Conservation (phyloP, 2,329 filamentous ascomycete species). For the Calonectria honghensis region DNA sequence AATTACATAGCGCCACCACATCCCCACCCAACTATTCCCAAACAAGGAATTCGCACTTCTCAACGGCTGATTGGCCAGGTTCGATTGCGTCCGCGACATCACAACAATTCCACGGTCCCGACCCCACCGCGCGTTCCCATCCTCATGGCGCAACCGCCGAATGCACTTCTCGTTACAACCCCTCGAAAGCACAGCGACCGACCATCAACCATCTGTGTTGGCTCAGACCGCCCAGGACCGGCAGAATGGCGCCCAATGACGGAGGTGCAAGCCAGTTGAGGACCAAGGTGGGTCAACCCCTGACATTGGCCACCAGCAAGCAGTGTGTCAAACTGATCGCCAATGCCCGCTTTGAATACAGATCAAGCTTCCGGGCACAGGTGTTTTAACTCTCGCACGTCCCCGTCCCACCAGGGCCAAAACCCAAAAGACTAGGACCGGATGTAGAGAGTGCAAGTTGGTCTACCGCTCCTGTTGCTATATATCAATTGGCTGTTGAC, state of each 20-base stretch:
- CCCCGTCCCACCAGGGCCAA: slow-evolving; percentile 41
- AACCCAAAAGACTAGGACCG: slow-evolving; percentile 48
- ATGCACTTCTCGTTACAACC: not conserved
- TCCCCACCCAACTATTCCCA: not conserved
- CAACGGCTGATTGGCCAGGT: slow-evolving; percentile 3
- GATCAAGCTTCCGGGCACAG: slow-evolving; percentile 40
- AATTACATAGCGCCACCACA: not conserved
- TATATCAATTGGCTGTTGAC: slow-evolving; percentile 23
- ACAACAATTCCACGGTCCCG: not conserved
- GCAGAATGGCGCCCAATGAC: slow-evolving; percentile 19
- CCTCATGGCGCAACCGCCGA: not conserved
- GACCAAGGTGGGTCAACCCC: slow-evolving; percentile 30
- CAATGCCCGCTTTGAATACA: slow-evolving; percentile 1
- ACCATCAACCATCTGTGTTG: not conserved
- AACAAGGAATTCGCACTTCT: slow-evolving; percentile 25
- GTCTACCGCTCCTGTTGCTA: slow-evolving; percentile 24
- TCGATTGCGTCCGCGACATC: not conserved
- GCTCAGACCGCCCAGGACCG: not conserved
- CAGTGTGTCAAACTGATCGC: slow-evolving; percentile 4
- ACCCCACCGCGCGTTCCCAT: slow-evolving; percentile 7
- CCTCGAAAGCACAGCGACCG: not conserved
- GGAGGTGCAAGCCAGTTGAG: slow-evolving; percentile 8
- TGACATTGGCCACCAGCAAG: not conserved
- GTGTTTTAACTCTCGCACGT: slow-evolving; percentile 40
- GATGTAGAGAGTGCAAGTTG: slow-evolving; percentile 52